Base-by-base conservation (phyloP, 108 stramenopile species). In the Stephanodiscus triporus region DNA sequence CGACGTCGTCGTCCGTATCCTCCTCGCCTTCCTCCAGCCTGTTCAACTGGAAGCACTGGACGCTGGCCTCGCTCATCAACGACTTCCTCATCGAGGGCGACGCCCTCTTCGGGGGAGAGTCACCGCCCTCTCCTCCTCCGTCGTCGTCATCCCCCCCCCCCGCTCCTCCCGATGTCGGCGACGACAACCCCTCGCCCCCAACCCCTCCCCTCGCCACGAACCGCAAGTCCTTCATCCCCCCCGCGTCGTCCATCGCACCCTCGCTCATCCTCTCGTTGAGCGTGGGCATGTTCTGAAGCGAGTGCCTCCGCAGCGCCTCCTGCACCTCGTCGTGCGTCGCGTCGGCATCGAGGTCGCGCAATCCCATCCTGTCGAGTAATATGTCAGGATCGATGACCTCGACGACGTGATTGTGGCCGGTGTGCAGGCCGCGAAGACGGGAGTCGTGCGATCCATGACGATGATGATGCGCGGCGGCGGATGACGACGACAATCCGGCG, bases 221-320 rank as follows among this genome's bases (percentile, higher is more conserved):
- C 0, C 57, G 64, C 66, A 79, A 68, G 76, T 91, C 88, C 34
- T 72, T 63, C 84, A 91, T 88, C 23, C 88, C 91, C 60, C 87
- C 86, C 23, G 63, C 72, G 75, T 91, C 91, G 29, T 91, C 88
- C 73, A 91, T 60, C 9, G 86, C 84, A 54, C 87, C 91, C 53
- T 91, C 91, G 38, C 84, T 78, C 68, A 91, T 62, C 9, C 91
- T 75, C 66, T 91, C 91, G 34, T 79, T 83, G 54, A 91, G 68
- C 0, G 87, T 74, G 32, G 87, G 84, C 45, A 91, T 58, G 11
- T 40, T 4, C 26, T 37, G 37, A 29, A 22, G 34, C 10, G 67
- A 23, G 32, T 68, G 73, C 54, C 60, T 79, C 40, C 40, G 56
- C 9, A 79, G 32, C 48, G 61, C 10, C 9, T 74, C 78, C 40